Base-by-base conservation (phyloP, 169 alveolate species). In the Theileria luwenshuni region DNA sequence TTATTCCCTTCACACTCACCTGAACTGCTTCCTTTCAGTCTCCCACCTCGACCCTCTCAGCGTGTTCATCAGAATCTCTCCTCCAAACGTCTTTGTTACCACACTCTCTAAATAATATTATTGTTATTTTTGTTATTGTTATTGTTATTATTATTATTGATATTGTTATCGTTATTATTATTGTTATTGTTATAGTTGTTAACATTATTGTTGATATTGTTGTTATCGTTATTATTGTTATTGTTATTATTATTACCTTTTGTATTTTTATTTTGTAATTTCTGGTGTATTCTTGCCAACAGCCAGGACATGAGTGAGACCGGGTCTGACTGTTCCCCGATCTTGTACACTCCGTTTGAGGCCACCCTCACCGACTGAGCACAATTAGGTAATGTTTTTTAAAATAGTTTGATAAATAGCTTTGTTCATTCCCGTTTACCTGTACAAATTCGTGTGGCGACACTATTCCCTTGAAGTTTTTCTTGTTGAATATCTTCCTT, bases 401-500 rank as follows among this genome's bases (percentile, higher is more conserved):
- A n/a, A n/a, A n/a, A n/a, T n/a, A n/a, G n/a, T n/a, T n/a, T n/a
- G n/a, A n/a, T n/a, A n/a, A n/a, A n/a, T n/a, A n/a, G n/a, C n/a
- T n/a, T n/a, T n/a, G n/a, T n/a, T n/a, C n/a, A n/a, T n/a, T n/a
- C n/a, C n/a, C 10, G 45, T 5, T 3, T n/a, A 56, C 92, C 86
- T 95, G 97, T 10, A 96, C 73, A 63, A 96, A 91, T 86, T 97
- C 99, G 85, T 96, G 99, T 21, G 99, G 99, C 21, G 98, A 95
- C 17, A 96, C 99, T 70, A 96, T 94, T 15, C 99, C 99, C 83
- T 98, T 98, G 90, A 97, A 97, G 89, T 96, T 97, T 65, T 93
- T 90, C 32, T 97, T 95, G 90, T 96, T 98, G 95, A 95, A 98
- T 48, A 96, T 96, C 91, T 98, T 98, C 83, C 97, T 91, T 48